A percentile compares a stretch with the other conserved stretches of the same genome.
Evolutionary conservation across 1,284 basidiomycete species (phyloP).

Genomic region (Butyriboletus appendiculatus): DNA sequence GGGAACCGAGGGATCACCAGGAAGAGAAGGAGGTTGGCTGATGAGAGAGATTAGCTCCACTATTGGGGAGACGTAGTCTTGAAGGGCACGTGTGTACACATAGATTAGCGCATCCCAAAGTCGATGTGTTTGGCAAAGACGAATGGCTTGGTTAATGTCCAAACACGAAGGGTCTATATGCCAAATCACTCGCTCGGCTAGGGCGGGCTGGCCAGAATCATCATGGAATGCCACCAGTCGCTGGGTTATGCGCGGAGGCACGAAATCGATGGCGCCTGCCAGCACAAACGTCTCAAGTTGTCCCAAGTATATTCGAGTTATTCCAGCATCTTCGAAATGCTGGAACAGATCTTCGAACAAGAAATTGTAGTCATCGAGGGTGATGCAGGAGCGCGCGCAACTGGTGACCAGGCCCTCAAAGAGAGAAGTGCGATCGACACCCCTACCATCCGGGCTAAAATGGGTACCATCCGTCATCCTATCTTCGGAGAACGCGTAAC

Average conservation of each 20-base stretch:
- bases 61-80: conserved; percentile 88
- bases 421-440: conserved; percentile 87
- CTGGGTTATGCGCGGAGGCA: conserved; percentile 90
- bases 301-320: conserved; percentile 84
- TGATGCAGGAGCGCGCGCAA: conserved; percentile 82
- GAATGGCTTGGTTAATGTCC: conserved; percentile 93
- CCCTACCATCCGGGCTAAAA: conserved; percentile 77
- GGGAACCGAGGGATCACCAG: conserved; percentile 3
- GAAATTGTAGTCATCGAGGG: conserved; percentile 80
- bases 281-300: conserved; percentile 88
- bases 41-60: conserved; percentile 84
- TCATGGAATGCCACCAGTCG: conserved; percentile 81
- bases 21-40: conserved; percentile 52
- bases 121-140: conserved; percentile 77
- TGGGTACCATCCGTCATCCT: conserved; percentile 91
- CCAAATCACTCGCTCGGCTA: conserved; percentile 92
- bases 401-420: conserved; percentile 88
- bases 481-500: conserved; percentile 93
- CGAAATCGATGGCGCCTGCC: conserved; percentile 65
- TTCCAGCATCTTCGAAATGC: conserved; percentile 83
- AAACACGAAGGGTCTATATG: conserved; percentile 91
- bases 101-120: conserved; percentile 96
- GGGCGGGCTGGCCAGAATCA: conserved; percentile 67
- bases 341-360: conserved; percentile 94
- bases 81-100: conserved; percentile 87